Evolutionary conservation across 768 basidiomycete species (phyloP).

Genomic region (Suillus discolor): DNA sequence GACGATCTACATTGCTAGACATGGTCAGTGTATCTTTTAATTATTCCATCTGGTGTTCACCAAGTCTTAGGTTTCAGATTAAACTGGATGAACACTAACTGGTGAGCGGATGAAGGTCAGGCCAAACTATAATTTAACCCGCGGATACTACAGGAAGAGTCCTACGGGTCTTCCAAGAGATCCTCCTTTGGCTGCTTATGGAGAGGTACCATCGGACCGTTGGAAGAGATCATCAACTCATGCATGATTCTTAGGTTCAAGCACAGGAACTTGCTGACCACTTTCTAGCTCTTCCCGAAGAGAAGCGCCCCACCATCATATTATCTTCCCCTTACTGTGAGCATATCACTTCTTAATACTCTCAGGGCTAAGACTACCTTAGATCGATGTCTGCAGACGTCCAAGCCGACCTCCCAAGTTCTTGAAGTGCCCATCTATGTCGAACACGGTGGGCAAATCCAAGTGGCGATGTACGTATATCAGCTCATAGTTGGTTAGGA

Average conservation of each 20-base stretch:
- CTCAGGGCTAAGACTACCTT: not conserved
- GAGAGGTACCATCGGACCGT: constrained; percentile 48
- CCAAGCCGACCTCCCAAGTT: constrained; percentile 61
- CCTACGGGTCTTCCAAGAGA: constrained; percentile 71
- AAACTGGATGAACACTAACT: constrained; percentile 69
- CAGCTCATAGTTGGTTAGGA: constrained; percentile 38
- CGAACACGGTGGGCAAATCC: constrained; percentile 62
- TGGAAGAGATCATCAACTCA: not conserved
- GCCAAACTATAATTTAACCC: constrained; percentile 11
- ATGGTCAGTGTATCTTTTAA: constrained; percentile 30
- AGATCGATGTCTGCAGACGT: constrained; percentile 91
- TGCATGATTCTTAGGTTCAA: constrained; percentile 49
- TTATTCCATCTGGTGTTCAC: not conserved
- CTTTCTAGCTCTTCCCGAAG: constrained; percentile 63
- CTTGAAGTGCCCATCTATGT: constrained; percentile 71
- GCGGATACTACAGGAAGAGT: constrained; percentile 49
- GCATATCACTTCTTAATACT: constrained; percentile 10
- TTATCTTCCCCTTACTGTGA: constrained; percentile 86
- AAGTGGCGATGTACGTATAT: not conserved
- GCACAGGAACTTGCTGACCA: constrained; percentile 71
- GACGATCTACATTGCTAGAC: constrained; percentile 44
- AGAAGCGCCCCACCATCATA: constrained; percentile 73
- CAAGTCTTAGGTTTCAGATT: constrained; percentile 61
- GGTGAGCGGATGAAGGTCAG: constrained; percentile 44
- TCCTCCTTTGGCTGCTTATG: constrained; percentile 71